These are phyloP conservation scores for Gossypium lobatum DNA, from an alignment of 441 rosid species.

Conservation along the genomic window DNA sequence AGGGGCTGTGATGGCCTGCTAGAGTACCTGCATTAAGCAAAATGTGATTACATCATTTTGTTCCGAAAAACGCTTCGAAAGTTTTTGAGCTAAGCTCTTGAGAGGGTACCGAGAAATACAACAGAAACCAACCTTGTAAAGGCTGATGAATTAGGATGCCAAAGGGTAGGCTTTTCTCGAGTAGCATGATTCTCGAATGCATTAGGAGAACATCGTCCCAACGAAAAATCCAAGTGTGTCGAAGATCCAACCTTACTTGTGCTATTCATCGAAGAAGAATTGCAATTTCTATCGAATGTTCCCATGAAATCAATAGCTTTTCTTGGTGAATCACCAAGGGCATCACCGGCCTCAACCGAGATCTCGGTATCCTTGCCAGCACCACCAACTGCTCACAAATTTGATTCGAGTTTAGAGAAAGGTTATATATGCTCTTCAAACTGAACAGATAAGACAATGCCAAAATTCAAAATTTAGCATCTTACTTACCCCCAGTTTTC, in stretches of 20 bases:
- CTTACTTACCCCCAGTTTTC: slow-evolving; percentile 38
- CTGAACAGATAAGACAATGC: not conserved
- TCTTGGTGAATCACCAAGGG: slow-evolving; percentile 28
- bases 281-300: slow-evolving; percentile 31
- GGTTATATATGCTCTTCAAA: slow-evolving; percentile 14
- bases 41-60: not conserved
- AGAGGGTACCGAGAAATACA: not conserved
- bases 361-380: slow-evolving; percentile 3
- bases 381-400: slow-evolving; percentile 24
- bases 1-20: slow-evolving; percentile 39
- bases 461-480: not conserved
- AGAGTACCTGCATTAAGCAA: slow-evolving; percentile 43
- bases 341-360: slow-evolving; percentile 22
- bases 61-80: not conserved
- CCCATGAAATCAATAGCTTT: slow-evolving; percentile 78
- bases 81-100: not conserved
- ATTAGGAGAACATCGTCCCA: slow-evolving; percentile 41
- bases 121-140: slow-evolving; percentile 54
- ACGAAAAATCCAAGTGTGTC: slow-evolving; percentile 62
- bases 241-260: slow-evolving; percentile 34
- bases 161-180: slow-evolving; percentile 43
- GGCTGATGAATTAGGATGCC: slow-evolving; percentile 74
- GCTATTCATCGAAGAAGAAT: slow-evolving; percentile 20
- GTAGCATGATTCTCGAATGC: slow-evolving; percentile 35
- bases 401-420: not conserved